Conservation (phyloP, 495 filamentous ascomycete genomes). For the Xylaria telfairii region DNA sequence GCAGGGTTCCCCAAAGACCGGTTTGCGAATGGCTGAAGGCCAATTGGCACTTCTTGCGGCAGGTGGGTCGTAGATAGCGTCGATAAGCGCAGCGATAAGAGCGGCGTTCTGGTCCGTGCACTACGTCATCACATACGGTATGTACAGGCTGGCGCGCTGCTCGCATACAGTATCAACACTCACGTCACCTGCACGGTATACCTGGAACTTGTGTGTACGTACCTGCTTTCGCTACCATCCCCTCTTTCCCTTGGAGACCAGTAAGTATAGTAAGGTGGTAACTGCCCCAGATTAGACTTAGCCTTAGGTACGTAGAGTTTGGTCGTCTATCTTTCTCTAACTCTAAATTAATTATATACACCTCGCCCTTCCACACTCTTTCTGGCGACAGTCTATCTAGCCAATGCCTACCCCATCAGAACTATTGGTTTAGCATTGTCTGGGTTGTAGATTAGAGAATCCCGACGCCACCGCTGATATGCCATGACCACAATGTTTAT, state of each 20-base stretch:
- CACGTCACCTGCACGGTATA: background rate
- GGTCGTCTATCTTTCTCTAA: no score
- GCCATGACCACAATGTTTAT: conserved; percentile 6
- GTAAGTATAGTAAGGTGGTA: no score
- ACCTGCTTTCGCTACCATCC: background rate
- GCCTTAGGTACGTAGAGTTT: no score
- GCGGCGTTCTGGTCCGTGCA: conserved; percentile 20
- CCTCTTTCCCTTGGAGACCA: background rate
- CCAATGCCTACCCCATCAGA: background rate
- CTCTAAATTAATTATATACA: no score
- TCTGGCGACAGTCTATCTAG: background rate
- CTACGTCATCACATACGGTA: conserved; percentile 24
- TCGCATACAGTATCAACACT: background rate
- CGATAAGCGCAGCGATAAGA: no score
- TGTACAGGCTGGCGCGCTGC: background rate
- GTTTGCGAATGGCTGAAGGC: conserved; percentile 31
- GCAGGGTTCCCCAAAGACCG: conserved; percentile 27
- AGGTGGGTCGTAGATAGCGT: conserved; percentile 1
- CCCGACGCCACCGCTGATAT: background rate
- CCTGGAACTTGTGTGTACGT: background rate
- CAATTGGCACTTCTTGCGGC: conserved; percentile 30
- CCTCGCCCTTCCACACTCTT: background rate
- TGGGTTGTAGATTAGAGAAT: conserved; percentile 3
- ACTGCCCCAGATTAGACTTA: background rate
- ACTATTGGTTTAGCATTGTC: background rate